Conservation (phyloP, 2,329 filamentous ascomycete species). For the Penicillium frequentans region DNA sequence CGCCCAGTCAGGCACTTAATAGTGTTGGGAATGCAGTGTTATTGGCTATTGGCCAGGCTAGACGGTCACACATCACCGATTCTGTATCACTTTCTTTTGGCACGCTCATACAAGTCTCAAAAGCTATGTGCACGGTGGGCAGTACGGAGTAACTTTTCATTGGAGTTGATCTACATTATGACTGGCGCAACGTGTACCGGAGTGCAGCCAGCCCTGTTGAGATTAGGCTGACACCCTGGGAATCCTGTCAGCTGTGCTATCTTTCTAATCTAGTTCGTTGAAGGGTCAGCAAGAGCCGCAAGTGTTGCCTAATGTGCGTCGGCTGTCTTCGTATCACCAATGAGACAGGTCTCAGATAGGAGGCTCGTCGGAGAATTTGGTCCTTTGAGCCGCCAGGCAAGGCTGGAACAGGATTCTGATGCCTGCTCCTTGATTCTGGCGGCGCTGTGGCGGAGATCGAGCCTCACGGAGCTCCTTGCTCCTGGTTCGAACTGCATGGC, state of each 20-base stretch:
- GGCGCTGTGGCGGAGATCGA: constrained; percentile 10
- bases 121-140: background rate
- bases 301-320: background rate
- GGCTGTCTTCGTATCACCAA: background rate
- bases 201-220: background rate
- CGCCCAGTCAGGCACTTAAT: background rate
- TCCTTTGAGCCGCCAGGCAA: background rate
- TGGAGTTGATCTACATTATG: background rate
- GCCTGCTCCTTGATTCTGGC: background rate
- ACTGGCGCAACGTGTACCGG: background rate
- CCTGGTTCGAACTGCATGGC: background rate
- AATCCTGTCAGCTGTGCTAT: background rate
- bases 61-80: constrained; percentile 6
- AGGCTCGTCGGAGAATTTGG: background rate
- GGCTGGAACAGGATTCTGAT: background rate
- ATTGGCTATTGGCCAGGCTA: background rate
- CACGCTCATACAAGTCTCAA: constrained; percentile 1
- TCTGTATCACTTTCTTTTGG: constrained; percentile 3
- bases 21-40: background rate
- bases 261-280: background rate
- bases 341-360: background rate
- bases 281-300: constrained; percentile 9
- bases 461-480: constrained; percentile 6
- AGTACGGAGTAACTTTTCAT: background rate
- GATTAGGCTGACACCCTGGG: background rate